Evolutionary conservation across 1,284 basidiomycete species (phyloP).

Genomic region (Blastosporella zonata): DNA sequence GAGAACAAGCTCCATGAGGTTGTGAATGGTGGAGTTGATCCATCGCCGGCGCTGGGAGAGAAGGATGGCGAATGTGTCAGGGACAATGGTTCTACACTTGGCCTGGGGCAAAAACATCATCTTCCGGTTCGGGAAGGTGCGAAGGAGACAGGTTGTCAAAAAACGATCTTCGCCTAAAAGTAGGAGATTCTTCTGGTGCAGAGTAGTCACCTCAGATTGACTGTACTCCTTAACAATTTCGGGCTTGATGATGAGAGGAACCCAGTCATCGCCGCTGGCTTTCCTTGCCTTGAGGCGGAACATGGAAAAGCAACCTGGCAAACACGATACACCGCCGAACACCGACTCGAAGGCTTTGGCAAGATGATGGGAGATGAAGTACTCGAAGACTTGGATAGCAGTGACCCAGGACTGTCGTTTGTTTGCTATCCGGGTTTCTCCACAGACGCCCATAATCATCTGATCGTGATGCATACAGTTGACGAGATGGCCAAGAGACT

Average conservation of each 20-base stretch:
- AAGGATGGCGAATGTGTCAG: conserved; percentile 91
- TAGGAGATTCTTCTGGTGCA: conserved; percentile 98
- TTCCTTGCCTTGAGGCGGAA: conserved; percentile 96
- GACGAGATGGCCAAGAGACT: conserved; percentile 83
- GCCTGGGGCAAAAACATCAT: conserved; percentile 99
- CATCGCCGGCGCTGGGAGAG: conserved; percentile 97
- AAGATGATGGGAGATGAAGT: conserved; percentile 98
- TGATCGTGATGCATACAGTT: conserved; percentile 99
- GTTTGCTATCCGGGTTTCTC: conserved; percentile 98
- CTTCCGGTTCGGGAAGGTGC: conserved; percentile 97
- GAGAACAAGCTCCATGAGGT: conserved; percentile 97
- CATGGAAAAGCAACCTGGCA: conserved; percentile 99
- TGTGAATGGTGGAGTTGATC: conserved; percentile 99
- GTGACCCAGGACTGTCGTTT: conserved; percentile 98
- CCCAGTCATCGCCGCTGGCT: conserved; percentile 89
- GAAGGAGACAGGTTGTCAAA: conserved; percentile 90
- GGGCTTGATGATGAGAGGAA: conserved; percentile 95
- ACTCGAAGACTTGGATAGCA: conserved; percentile 96
- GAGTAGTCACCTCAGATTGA: conserved; percentile 87
- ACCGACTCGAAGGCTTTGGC: conserved; percentile 99
- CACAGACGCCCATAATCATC: conserved; percentile 99
- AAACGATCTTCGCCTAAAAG: conserved; percentile 99
- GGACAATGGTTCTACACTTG: conserved; percentile 91
- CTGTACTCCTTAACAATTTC: conserved; percentile 98
- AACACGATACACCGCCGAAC: conserved; percentile 98